Evolutionary conservation across 2,329 filamentous ascomycete species (phyloP), one percentile per base, ranked within the genome.

Genomic region (Cercospora sesami): DNA sequence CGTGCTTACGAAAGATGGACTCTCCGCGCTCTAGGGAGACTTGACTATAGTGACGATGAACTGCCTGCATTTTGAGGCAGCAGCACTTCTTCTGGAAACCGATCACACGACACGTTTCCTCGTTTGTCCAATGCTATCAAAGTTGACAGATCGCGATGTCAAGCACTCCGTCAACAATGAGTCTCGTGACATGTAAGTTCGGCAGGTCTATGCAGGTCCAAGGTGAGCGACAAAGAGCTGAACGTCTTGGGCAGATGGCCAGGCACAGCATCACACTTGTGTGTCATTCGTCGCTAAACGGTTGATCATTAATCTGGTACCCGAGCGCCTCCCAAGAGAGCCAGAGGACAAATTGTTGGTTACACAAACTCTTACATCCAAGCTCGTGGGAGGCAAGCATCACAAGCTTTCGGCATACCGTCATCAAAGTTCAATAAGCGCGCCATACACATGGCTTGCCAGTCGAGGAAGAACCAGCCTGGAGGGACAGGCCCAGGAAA

Each of bases 391-490:
- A 51, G 26, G 21, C 18, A 63, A 33, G 45, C 45, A 36, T 33
- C 18, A 23, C 28, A 62, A 63, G 60, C 42, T 63, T 63, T 55
- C 60, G 42, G 60, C 18, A 63, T 63, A 31, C 42, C 23, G 45
- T 45, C 39, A 53, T 30, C 23, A 53, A 36, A 53, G 21, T 63
- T 53, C 42, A 12, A 55, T 55, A 63, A 45, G 45, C 60, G 60
- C 60, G 42, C 60, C 23, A 45, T n/a, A 53, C n/a, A 31, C 60
- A 63, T 63, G 60, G 60, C 42, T 63, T 21, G 36, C 39, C 48
- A 23, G 26, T 55, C 26, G n/a, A 63, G 42, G 14, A 31, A 14
- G 42, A 39, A 63, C 33, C 33, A 28, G 21, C n/a, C 8, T 7
- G 42, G 16, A 21, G 12, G 39, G 14, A 10, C 45, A 31, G 10